phyloP scores from a whole-genome alignment of 306 rosid species.

The Castanospermum australe region DNA sequence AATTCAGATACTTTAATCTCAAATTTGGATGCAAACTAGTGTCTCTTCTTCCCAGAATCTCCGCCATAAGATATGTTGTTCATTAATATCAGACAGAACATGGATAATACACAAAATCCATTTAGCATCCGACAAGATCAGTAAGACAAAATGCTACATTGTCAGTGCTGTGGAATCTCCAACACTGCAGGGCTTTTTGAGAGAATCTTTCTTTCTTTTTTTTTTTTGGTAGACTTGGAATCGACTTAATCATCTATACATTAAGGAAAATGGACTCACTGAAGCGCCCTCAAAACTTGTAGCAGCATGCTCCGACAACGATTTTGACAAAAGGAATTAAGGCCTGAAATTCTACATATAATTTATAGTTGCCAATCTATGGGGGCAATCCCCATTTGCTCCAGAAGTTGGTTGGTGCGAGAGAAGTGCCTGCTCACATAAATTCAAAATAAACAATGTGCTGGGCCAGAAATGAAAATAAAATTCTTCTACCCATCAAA shows the following conservation, averaged over 20 bases:
- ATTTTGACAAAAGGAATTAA: neutral
- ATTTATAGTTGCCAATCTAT: slow-evolving; percentile 88
- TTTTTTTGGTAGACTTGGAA: neutral
- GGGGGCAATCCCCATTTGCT: slow-evolving; percentile 56
- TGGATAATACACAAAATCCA: slow-evolving; percentile 14
- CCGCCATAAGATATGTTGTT: neutral
- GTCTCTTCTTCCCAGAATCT: neutral
- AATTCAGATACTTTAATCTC: neutral
- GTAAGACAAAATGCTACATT: slow-evolving; percentile 5
- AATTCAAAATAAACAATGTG: slow-evolving; percentile 1
- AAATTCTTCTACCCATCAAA: neutral
- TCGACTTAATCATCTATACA: neutral
- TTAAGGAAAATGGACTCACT: neutral
- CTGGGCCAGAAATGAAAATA: neutral
- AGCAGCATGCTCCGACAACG: neutral
- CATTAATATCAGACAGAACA: slow-evolving; percentile 1
- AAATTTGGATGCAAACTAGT: neutral
- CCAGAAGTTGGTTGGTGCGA: slow-evolving; percentile 72
- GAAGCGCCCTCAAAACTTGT: slow-evolving; percentile 11
- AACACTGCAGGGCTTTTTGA: neutral
- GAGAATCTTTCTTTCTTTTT: neutral
- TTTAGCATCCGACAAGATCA: neutral
- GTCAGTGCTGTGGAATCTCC: neutral
- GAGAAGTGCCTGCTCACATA: slow-evolving; percentile 82
- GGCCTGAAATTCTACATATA: neutral